phyloP scores from a whole-genome alignment of 805 yeast species.

The Wickerhamiella cacticola region DNA sequence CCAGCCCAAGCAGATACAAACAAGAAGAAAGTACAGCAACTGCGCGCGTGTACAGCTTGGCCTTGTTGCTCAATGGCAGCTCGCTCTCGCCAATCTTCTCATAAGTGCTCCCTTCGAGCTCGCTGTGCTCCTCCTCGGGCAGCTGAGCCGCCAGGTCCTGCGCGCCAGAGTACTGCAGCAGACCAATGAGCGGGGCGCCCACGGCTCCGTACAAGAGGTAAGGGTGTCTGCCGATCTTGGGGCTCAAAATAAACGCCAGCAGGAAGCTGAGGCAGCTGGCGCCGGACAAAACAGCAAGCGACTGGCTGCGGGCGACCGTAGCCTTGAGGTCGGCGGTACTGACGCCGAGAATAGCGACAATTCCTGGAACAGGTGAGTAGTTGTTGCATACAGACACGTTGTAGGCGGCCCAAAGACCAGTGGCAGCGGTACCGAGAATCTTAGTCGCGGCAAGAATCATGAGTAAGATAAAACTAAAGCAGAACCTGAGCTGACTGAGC shows the following conservation, averaged over 20 bases:
- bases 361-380: not conserved
- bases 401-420: constrained; percentile 30
- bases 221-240: constrained; percentile 27
- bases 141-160: constrained; percentile 18
- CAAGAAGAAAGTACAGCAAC: constrained; percentile 21
- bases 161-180: constrained; percentile 22
- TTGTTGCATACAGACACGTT: constrained; percentile 19
- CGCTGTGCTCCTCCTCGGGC: constrained; percentile 15
- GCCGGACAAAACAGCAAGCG: constrained; percentile 18
- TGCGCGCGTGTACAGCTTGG: constrained; percentile 18
- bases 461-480: too few species aligned
- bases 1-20: constrained; percentile 18
- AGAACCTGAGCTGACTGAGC: too few species aligned
- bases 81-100: constrained; percentile 16
- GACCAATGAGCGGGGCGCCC: constrained; percentile 25
- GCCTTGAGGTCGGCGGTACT: not conserved
- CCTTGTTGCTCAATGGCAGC: constrained; percentile 14
- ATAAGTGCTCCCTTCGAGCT: constrained; percentile 16
- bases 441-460: constrained; percentile 24
- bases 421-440: constrained; percentile 29
- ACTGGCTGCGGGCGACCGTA: constrained; percentile 1
- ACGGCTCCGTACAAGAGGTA: constrained; percentile 28
- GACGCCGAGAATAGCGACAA: not conserved
- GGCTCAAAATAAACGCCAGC: constrained; percentile 23
- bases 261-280: constrained; percentile 21